Evolutionary conservation across 768 basidiomycete genomes (phyloP).

Genomic region (Amanita molliuscula): DNA sequence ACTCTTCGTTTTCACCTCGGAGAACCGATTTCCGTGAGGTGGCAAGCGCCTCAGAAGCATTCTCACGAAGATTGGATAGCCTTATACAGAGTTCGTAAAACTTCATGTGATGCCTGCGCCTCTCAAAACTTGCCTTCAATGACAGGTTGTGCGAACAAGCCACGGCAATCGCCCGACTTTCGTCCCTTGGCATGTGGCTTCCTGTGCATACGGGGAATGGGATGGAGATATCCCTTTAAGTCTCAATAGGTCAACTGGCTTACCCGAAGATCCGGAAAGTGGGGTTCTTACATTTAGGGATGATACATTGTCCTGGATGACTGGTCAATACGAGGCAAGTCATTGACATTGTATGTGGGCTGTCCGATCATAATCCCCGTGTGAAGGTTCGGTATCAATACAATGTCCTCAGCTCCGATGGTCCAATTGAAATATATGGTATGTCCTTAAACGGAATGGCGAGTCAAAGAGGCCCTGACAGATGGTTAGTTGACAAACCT

Average conservation of each 20-base stretch:
- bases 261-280: slow-evolving; percentile 32
- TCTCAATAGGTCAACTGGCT: too few relatives aligned
- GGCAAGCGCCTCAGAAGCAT: too few relatives aligned
- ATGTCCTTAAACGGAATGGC: slow-evolving; percentile 16
- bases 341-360: too few relatives aligned
- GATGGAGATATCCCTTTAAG: slow-evolving; percentile 78
- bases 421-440: slow-evolving; percentile 88
- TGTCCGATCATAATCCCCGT: not conserved
- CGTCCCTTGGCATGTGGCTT: slow-evolving; percentile 85
- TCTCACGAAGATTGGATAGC: too few relatives aligned
- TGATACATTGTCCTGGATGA: slow-evolving; percentile 83
- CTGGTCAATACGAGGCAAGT: too few relatives aligned
- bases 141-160: slow-evolving; percentile 77
- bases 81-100: too few relatives aligned
- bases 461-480: too few relatives aligned
- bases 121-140: slow-evolving; percentile 7
- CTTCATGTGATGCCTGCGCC: slow-evolving; percentile 2
- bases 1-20: too few relatives aligned
- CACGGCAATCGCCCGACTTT: slow-evolving; percentile 72
- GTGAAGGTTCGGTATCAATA: slow-evolving; percentile 81
- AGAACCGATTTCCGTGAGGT: too few relatives aligned
- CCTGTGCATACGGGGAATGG: slow-evolving; percentile 91
- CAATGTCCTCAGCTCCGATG: slow-evolving; percentile 83
- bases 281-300: slow-evolving; percentile 71
- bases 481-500: too few relatives aligned